Evolutionary conservation across 495 filamentous ascomycete species (phyloP).

Genomic region (Chlorociboria aeruginascens): DNA sequence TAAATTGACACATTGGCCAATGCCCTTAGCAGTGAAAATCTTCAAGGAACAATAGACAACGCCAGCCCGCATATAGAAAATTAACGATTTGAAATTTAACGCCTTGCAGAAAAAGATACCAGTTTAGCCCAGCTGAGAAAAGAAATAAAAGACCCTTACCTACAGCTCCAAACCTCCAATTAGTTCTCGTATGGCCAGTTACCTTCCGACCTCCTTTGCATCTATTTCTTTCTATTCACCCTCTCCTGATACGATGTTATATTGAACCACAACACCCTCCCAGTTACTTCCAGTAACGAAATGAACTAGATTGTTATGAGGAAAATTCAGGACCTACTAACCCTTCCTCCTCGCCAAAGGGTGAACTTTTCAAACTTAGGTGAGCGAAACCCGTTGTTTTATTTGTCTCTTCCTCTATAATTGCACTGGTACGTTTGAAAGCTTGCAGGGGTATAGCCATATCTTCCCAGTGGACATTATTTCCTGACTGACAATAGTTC

Average conservation of each 20-base stretch:
- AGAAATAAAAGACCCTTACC: too few relatives aligned
- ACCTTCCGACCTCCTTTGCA: slow-evolving; percentile 2
- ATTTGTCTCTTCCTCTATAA: slow-evolving; percentile 4
- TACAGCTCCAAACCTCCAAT: too few relatives aligned
- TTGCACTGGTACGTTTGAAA: slow-evolving; percentile 1
- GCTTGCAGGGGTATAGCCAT: slow-evolving; percentile 4
- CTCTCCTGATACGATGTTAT: slow-evolving; percentile 1
- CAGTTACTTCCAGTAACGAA: not conserved
- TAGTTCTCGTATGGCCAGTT: not conserved
- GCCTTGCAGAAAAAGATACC: too few relatives aligned
- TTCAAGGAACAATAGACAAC: too few relatives aligned
- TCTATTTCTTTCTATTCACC: slow-evolving; percentile 4
- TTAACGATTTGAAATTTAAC: too few relatives aligned
- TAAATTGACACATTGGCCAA: too few relatives aligned
- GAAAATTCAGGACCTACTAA: slow-evolving; percentile 1
- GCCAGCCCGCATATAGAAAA: too few relatives aligned
- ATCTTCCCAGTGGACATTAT: not conserved
- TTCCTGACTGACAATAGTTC: not conserved
- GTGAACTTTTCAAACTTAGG: not conserved
- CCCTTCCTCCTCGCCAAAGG: slow-evolving; percentile 1
- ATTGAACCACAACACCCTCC: slow-evolving; percentile 4
- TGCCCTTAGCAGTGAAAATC: too few relatives aligned
- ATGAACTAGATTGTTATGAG: not conserved
- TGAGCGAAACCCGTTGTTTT: not conserved
- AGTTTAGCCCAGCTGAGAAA: too few relatives aligned